Percentiles rank a stretch among this genome's conserved stretches.
phyloP scores from a whole-genome alignment of 2,329 filamentous ascomycete genomes.

The Sporothrix luriei region DNA sequence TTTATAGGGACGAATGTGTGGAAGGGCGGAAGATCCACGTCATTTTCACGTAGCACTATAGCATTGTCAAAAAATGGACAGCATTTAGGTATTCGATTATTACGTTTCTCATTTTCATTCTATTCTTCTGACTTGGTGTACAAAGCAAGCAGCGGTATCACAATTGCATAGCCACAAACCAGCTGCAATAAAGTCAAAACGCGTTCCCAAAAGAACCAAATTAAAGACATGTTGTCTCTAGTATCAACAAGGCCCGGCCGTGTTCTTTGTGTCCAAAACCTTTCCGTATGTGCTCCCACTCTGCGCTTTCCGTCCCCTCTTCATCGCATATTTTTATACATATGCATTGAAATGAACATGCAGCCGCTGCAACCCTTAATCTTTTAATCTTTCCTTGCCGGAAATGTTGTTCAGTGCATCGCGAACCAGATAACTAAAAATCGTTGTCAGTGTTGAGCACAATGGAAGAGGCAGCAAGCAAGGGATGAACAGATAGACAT shows the following conservation, averaged over 20 bases:
- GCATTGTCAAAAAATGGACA: neutral
- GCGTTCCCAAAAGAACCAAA: neutral
- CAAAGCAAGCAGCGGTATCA: neutral
- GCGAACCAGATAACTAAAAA: constrained; percentile 76
- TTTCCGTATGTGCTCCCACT: neutral
- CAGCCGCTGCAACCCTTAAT: constrained; percentile 14
- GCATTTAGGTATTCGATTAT: neutral
- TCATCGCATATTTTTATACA: no score
- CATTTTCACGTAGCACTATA: neutral
- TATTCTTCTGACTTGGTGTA: neutral
- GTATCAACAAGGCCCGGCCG: no score
- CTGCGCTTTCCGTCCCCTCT: no score
- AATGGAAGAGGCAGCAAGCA: constrained; percentile 6
- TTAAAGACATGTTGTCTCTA: neutral
- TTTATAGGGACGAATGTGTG: no score
- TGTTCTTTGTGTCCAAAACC: neutral
- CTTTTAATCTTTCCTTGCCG: constrained; percentile 67
- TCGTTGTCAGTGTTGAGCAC: constrained; percentile 37
- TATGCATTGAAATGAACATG: no score
- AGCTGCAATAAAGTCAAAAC: neutral
- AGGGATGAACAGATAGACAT: constrained; percentile 48
- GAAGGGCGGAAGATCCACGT: neutral
- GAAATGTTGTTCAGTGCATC: constrained; percentile 83
- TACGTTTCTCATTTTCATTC: constrained; percentile 24
- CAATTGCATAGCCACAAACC: constrained; percentile 2